Base-by-base conservation (phyloP, 1,284 basidiomycete genomes). In the Moniliella sp. region DNA sequence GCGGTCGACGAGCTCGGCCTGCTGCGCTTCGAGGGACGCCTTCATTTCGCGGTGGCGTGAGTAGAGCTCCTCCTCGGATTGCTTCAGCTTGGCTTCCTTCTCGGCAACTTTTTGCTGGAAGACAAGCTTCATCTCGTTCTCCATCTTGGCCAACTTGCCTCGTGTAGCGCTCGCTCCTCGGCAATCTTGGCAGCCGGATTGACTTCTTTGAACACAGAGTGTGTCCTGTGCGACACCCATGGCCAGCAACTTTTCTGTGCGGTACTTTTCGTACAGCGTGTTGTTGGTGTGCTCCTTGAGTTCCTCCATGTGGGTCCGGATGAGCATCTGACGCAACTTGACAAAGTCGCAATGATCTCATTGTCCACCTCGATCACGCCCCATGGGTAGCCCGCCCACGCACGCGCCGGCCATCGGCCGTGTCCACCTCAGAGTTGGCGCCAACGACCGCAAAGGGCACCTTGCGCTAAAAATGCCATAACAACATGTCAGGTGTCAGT, bases 1-100 rank as follows among this genome's bases (percentile, higher is more conserved):
- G 76, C 93, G 91, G 62, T 94, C 88, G 65, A 97, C 88, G 51
- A 97, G 69, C 58, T 97, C 88, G 43, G 69, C 57, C 48, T 83
- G 73, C 64, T 97, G 88, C 68, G 88, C 93, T 67, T 97, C 91
- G 52, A 97, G 68, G 11, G 56, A 50, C 32, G 51, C 48, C 30
- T 50, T 40, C 55, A 58, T 58, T 43, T 58, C 53, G 31, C 53
- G 42, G 37, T 58, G 55, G 33, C 55, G 50, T 16, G 55, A 50
- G 31, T 58, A 58, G 26, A 58, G 44, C 45, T 58, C 55, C 37
- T 58, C 55, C 31, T 58, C 55, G 42, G 46, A 50, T 43, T 58
- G 55, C 45, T 58, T 58, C 33, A 58, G 49, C 46, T 58, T 58
- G 34, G 53, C 45, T 36, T 58, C 57, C 37, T 58, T 58, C 39